Conservation (phyloP, 2,329 filamentous ascomycete genomes). For the Akanthomyces muscarius region DNA sequence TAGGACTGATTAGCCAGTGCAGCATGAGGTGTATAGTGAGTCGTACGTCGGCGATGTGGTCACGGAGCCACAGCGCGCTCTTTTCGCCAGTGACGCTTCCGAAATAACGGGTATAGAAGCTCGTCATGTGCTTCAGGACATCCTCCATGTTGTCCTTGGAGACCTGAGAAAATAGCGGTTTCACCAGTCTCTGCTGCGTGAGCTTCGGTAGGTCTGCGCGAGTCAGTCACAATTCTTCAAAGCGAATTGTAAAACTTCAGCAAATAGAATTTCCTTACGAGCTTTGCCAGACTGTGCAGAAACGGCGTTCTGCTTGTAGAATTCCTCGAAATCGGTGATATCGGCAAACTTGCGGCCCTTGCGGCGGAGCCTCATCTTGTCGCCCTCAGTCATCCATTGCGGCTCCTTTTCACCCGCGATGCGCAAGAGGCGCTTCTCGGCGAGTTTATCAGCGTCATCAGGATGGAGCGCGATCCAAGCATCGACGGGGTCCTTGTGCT, state of each 20-base stretch:
- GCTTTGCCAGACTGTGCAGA: conserved; percentile 27
- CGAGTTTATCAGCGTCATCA: conserved; percentile 25
- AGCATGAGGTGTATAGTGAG: neutral
- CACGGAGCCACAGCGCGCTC: conserved; percentile 34
- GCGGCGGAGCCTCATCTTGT: conserved; percentile 65
- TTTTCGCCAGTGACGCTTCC: conserved; percentile 30
- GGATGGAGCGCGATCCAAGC: conserved; percentile 27
- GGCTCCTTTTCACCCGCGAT: conserved; percentile 58
- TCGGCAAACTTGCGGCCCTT: conserved; percentile 70
- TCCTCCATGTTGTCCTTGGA: conserved; percentile 60
- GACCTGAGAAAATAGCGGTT: conserved; percentile 53
- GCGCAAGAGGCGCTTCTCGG: conserved; percentile 57
- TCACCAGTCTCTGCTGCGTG: conserved; percentile 50
- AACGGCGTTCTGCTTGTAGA: conserved; percentile 30
- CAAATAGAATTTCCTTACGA: conserved; percentile 21
- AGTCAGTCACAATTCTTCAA: neutral
- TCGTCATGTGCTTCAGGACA: conserved; percentile 59
- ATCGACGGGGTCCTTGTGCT: conserved; percentile 29
- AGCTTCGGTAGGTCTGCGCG: conserved; percentile 32
- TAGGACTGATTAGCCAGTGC: neutral
- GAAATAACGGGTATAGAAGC: conserved; percentile 59
- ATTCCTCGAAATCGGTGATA: conserved; percentile 60
- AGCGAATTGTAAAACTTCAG: neutral
- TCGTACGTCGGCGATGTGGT: conserved; percentile 30
- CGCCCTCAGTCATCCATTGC: conserved; percentile 66